Evolutionary conservation across 2,329 filamentous ascomycete genomes (phyloP), one percentile per base, ranked within the genome.

Genomic region (Cladophialophora bantiana): DNA sequence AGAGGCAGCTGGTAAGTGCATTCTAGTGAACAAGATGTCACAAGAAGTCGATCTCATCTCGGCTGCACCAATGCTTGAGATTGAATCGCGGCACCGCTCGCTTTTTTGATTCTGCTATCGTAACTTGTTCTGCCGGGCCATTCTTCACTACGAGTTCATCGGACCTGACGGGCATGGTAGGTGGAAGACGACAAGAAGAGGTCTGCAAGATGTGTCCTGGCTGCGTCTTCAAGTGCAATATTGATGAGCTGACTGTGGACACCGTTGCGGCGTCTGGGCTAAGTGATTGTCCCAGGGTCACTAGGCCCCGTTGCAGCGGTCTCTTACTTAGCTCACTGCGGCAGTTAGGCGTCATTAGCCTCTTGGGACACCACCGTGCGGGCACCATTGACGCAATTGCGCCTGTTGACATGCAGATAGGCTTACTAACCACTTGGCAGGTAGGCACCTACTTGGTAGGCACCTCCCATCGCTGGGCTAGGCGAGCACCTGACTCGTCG

Each of bases 1-100:
- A 50, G 18, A 12, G 20, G 18, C 45, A 50, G 45, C 45, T 50
- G 45, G 45, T 26, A 31, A 50, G 45, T 50, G 45, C 45, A 50
- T 50, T 50, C 20, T 31, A 15, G 20, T 26, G 4, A 4, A 50
- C 18, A 13, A 50, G 45, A 50, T 26, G 45, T 2, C 20, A 31
- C 45, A 50, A 20, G 20, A 13, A 3, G 45, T 31, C 18, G 45
- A 50, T 15, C 18, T 26, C 45, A 26, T 26, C 26, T 26, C 26
- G 26, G 4, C 18, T 50, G 45, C 5, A 18, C 40, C 12, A 50
- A 50, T 26, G 45, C 20, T 50, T 10, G 45, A 50, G 20, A 50
- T 50, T 31, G 45, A 26, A 13, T 31, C 18, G 45, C 10, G 45
- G 45, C 45, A 50, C 45, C 45, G 45, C 20, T 50, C n/a, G 10